Conservation (phyloP, 148 eudicot genomes). For the Persicaria tinctoria region DNA sequence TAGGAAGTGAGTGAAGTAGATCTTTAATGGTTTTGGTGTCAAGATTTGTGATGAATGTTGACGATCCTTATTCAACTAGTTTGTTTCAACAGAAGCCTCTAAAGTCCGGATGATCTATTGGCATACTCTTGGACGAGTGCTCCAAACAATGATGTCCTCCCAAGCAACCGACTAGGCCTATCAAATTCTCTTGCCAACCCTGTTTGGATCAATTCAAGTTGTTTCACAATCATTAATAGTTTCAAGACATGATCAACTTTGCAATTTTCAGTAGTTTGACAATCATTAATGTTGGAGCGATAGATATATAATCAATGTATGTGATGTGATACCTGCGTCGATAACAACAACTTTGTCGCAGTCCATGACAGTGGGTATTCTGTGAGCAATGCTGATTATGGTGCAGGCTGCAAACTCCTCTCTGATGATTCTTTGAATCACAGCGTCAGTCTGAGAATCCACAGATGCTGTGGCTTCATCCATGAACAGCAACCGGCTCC, state of each 20-base stretch:
- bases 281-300: no score
- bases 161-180: slow-evolving; percentile 64
- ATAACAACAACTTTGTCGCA: slow-evolving; percentile 86
- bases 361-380: slow-evolving; percentile 98
- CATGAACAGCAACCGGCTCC: slow-evolving; percentile 74
- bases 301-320: no score
- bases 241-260: no score
- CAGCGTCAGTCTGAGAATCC: slow-evolving; percentile 90
- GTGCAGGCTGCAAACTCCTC: slow-evolving; percentile 83
- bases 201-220: slow-evolving; percentile 15
- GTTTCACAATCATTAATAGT: no score
- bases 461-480: slow-evolving; percentile 98
- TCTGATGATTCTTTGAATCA: slow-evolving; percentile 78
- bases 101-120: slow-evolving; percentile 58
- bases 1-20: no score
- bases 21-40: no score
- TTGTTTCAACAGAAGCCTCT: no score
- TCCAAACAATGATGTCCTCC: slow-evolving; percentile 71
- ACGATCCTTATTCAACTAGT: no score
- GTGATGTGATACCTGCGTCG: slow-evolving; percentile 51
- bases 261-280: no score
- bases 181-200: slow-evolving; percentile 86
- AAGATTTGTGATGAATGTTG: no score
- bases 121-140: slow-evolving; percentile 95
- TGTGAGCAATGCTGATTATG: slow-evolving; percentile 95